A percentile compares a stretch with the other conserved stretches of the same genome.
Conservation (phyloP, 2,329 filamentous ascomycete genomes). For the Fusarium penzigii region DNA sequence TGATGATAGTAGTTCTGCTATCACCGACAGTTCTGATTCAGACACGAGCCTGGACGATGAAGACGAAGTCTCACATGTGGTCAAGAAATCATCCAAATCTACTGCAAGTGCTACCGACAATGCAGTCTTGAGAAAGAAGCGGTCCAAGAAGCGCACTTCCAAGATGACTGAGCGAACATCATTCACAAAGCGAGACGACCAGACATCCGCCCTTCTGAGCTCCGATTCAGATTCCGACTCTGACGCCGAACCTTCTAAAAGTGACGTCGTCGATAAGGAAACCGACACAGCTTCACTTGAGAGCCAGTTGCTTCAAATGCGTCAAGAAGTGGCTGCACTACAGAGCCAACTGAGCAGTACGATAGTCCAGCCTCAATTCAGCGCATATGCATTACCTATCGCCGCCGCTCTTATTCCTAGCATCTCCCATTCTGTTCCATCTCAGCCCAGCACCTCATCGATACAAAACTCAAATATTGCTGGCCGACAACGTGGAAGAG, state of each 20-base stretch:
- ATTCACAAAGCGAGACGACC: neutral
- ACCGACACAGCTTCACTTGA: slow-evolving; percentile 19
- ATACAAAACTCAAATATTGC: neutral
- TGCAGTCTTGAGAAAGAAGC: slow-evolving; percentile 12
- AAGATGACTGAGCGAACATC: slow-evolving; percentile 10
- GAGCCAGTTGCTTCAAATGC: slow-evolving; percentile 32
- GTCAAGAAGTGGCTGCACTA: slow-evolving; percentile 29
- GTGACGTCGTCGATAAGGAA: neutral
- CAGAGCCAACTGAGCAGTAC: slow-evolving; percentile 21
- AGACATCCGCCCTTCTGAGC: neutral
- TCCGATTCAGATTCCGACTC: slow-evolving; percentile 21
- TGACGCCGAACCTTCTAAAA: slow-evolving; percentile 25
- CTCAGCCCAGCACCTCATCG: slow-evolving; percentile 1
- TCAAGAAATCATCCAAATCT: slow-evolving; percentile 14
- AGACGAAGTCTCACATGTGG: slow-evolving; percentile 6
- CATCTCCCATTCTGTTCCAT: neutral
- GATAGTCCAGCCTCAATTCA: slow-evolving; percentile 1
- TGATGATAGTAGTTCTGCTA: slow-evolving; percentile 8
- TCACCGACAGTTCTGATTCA: slow-evolving; percentile 14
- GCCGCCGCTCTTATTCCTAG: neutral
- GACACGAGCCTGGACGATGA: slow-evolving; percentile 1
- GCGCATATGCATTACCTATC: neutral
- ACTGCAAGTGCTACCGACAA: slow-evolving; percentile 7
- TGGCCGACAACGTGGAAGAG: neutral
- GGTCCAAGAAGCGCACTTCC: slow-evolving; percentile 4